Evolutionary conservation across 1,284 basidiomycete genomes (phyloP).

Genomic region (Ustilago xerochloae): DNA sequence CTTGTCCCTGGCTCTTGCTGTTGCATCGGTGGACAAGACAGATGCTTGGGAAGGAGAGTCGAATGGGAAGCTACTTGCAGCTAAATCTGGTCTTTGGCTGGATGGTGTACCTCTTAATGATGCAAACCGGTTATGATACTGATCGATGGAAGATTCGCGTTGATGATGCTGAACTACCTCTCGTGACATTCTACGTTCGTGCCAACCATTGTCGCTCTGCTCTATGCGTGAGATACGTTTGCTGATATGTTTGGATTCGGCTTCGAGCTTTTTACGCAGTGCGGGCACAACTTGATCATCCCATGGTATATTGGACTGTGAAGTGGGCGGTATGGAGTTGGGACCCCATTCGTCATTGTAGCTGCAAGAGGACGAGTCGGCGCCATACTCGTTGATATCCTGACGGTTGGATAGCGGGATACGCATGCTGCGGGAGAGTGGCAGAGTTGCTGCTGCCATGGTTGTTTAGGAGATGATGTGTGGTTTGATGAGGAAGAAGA

Average conservation of each 20-base stretch:
- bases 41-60: background rate
- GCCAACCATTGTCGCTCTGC: conserved; percentile 39
- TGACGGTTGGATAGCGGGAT: conserved; percentile 19
- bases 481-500: background rate
- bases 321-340: conserved; percentile 28
- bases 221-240: conserved; percentile 51
- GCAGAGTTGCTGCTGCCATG: conserved; percentile 33
- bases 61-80: conserved; percentile 13
- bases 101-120: conserved; percentile 7
- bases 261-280: conserved; percentile 49
- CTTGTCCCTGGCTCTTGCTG: conserved; percentile 32
- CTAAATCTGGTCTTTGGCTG: background rate
- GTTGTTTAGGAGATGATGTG: background rate
- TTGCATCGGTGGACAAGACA: conserved; percentile 15
- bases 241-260: conserved; percentile 30
- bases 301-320: conserved; percentile 31
- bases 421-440: conserved; percentile 29
- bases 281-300: conserved; percentile 57
- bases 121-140: conserved; percentile 42
- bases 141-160: conserved; percentile 32
- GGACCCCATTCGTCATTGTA: conserved; percentile 41
- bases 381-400: conserved; percentile 15
- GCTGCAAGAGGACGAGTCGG: background rate
- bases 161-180: conserved; percentile 28
- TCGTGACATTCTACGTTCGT: conserved; percentile 18